phyloP scores from a whole-genome alignment of 345 rosid species.

The Acer yangbiense region DNA sequence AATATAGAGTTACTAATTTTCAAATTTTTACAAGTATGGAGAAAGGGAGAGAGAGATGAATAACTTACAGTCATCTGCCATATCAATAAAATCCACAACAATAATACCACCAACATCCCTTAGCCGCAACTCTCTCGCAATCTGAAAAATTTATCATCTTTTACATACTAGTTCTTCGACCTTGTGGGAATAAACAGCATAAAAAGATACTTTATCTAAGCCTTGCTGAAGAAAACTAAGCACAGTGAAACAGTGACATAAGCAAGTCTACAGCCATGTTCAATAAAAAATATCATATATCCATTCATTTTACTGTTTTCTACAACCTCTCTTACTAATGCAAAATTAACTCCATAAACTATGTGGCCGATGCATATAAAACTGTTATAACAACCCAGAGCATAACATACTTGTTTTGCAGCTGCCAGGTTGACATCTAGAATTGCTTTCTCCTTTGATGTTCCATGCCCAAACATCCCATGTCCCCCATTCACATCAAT shows the following conservation, averaged over 20 bases:
- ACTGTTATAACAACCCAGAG: slow-evolving; percentile 5
- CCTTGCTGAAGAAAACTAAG: slow-evolving; percentile 2
- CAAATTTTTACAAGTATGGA: neutral
- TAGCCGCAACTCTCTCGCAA: slow-evolving; percentile 94
- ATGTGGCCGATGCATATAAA: slow-evolving; percentile 12
- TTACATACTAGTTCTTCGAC: slow-evolving; percentile 14
- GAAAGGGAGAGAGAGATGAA: slow-evolving; percentile 27
- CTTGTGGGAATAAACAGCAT: slow-evolving; percentile 16
- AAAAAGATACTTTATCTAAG: slow-evolving; percentile 16
- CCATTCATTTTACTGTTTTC: neutral
- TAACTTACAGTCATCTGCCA: slow-evolving; percentile 84
- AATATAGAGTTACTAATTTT: neutral
- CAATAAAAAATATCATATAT: neutral
- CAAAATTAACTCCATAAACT: neutral
- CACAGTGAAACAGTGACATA: neutral
- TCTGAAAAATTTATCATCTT: slow-evolving; percentile 49
- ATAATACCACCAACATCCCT: slow-evolving; percentile 97
- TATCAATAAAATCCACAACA: slow-evolving; percentile 97
- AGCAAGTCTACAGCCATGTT: neutral
- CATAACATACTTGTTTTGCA: slow-evolving; percentile 74
- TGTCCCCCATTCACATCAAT: slow-evolving; percentile 99
- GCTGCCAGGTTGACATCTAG: slow-evolving; percentile 94
- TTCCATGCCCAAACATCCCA: slow-evolving; percentile 86
- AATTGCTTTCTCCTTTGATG: slow-evolving; percentile 90
- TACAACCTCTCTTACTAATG: neutral